Base-by-base conservation (phyloP, 2,329 filamentous ascomycete species). In the Bipolaris victoriae region DNA sequence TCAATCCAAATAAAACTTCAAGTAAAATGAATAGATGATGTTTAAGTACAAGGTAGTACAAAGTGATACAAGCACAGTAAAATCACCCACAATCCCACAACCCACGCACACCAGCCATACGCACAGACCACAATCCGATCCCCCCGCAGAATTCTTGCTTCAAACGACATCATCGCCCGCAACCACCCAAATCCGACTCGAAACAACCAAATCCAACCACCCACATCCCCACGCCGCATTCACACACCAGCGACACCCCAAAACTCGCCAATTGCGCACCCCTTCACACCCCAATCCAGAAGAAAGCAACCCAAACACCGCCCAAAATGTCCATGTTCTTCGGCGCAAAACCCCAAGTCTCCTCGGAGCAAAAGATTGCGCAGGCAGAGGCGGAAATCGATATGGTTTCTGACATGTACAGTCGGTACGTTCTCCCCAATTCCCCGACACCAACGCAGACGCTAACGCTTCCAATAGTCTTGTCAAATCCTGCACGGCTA, bases 341-440 rank as follows among this genome's bases (percentile, higher is more conserved):
- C 66, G 86, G 89, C 76, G 83, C 84, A 72, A 83, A 87, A 67
- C 90, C 91, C 62, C 92, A 97, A 82, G 90, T 93, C 77, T 90
- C 92, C 64, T 97, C 93, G 73, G 93, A 92, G 79, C 91, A 98
- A 84, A 99, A 98, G 86, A 95, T 99, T 78, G 90, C 91, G 72
- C 91, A 92, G 72, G 93, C 96, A 71, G 94, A 99, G 83, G 90
- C 92, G 68, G 96, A 99, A 83, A 92, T 98, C 80, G 95, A 97
- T 81, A 93, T 98, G 84, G 88, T 97, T 69, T 91, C 92, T 62
- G 93, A 97, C 79, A 97, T 98, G 89, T 96, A 97, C 85, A 94
- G 92, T 83, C 91, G 95, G 95, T 98, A 86, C 7, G 58, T 39
- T 4, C 29, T 31, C 5, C 26, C 1, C 10, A 31, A 11, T 31